phyloP scores from a whole-genome alignment of 140 eudicot genomes.

The Stevia rebaudiana region DNA sequence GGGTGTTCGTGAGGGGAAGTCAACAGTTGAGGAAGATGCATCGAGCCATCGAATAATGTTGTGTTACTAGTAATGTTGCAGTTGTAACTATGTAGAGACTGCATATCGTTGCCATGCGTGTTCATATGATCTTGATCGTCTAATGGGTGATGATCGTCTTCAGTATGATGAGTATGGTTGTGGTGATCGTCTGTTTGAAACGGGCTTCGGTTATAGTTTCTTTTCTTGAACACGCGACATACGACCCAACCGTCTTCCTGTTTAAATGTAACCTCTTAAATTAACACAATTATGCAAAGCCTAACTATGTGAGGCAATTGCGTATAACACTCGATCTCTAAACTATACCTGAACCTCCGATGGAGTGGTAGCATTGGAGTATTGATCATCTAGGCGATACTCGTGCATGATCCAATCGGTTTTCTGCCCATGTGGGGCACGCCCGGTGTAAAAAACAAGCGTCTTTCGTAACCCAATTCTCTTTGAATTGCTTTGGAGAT shows the following conservation, averaged over 20 bases:
- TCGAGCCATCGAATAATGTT: conserved; percentile 35
- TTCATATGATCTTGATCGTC: conserved; percentile 19
- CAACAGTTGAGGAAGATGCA: conserved; percentile 75
- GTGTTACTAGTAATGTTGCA: conserved; percentile 19
- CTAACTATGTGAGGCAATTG: too few species aligned
- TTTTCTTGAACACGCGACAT: conserved; percentile 84
- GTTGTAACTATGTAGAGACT: conserved; percentile 21
- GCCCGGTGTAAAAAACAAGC: conserved; percentile 78
- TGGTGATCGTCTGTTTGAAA: conserved; percentile 23
- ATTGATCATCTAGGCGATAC: conserved; percentile 73
- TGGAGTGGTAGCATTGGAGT: conserved; percentile 18
- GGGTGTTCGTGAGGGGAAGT: conserved; percentile 27
- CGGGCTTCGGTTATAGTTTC: conserved; percentile 43
- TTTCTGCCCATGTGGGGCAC: conserved; percentile 90
- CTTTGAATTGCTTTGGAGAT: conserved; percentile 46
- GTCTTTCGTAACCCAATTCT: conserved; percentile 85
- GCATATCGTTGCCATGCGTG: conserved; percentile 6
- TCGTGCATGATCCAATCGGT: conserved; percentile 98
- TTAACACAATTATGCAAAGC: neutral
- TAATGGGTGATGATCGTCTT: conserved; percentile 14
- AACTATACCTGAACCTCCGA: conserved; percentile 50
- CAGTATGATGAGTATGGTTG: conserved; percentile 12
- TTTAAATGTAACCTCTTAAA: neutral
- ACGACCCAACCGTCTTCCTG: conserved; percentile 98
- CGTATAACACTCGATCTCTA: too few species aligned